Base-by-base conservation (phyloP, 495 filamentous ascomycete species). In the Neurospora pannonica region DNA sequence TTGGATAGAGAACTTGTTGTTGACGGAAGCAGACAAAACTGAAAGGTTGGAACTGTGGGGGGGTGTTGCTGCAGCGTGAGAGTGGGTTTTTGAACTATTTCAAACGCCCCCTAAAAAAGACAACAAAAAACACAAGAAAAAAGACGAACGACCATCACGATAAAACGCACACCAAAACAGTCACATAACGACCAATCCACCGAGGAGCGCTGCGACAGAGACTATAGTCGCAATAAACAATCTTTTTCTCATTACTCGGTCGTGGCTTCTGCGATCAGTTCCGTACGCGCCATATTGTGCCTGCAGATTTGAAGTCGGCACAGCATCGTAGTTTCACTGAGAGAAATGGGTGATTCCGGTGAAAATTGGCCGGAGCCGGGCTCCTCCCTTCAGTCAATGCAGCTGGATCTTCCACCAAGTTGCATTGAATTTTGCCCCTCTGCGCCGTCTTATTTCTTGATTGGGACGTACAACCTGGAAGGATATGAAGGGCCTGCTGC, bases 381-480 rank as follows among this genome's bases (percentile, higher is more conserved):
- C 37, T 67, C 72, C 31, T 85, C 85, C 24, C 71, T 85, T 42
- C 77, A 73, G 38, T 84, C 84, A n/a, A 75, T 87, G 24, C 82
- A 78, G 4, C 78, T 91, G 13, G 85, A 88, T 46, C 83, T 87
- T 3, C 94, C 93, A 13, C 95, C 95, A 2, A 94, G 93, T 79
- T 97, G 94, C 80, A 84, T 97, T 17, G 92, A 94, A 75, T 95
- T 97, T 80, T 92, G 89, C 72, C 92, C 92, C 0, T 78, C 81
- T 6, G 77, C 89, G 43, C 88, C 89, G 8, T 84, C 91, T 10
- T 89, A 90, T 76, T 90, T 97, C 76, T 82, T 97, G 2, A 87
- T 97, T 46, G 96, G 96, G 28, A 97, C 96, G 2, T 99, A 99
- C 81, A 84, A 90, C 69, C 85, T 98, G 36, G 86, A 93, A 71